Conservation (phyloP, 2,329 filamentous ascomycete genomes). For the Arthrinium phaeospermum region DNA sequence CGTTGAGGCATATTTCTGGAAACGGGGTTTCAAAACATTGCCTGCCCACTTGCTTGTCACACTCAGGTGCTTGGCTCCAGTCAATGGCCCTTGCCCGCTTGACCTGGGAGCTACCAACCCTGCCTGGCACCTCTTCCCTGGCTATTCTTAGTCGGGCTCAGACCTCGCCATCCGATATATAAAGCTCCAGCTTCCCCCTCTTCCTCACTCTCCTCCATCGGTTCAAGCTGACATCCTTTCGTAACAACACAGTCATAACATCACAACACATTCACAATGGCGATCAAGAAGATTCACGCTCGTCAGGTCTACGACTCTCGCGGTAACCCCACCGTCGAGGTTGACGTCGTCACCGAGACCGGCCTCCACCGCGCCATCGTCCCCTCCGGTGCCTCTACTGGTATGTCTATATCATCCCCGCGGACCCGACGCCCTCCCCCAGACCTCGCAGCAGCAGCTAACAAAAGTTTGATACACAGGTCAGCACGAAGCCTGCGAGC, state of each 20-base stretch:
- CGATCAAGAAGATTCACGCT: slow-evolving; percentile 88
- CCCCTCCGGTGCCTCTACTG: slow-evolving; percentile 93
- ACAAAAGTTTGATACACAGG: slow-evolving; percentile 54
- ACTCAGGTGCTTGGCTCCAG: slow-evolving; percentile 14
- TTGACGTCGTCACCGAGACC: slow-evolving; percentile 94
- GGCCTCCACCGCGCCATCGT: slow-evolving; percentile 98
- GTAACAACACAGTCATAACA: slow-evolving; percentile 11
- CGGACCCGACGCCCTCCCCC: slow-evolving; percentile 24
- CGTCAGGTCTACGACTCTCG: slow-evolving; percentile 99
- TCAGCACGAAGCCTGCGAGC: slow-evolving; percentile 89
- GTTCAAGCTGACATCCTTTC: slow-evolving; percentile 15
- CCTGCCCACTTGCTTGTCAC: slow-evolving; percentile 4
- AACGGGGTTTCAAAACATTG: slow-evolving; percentile 18
- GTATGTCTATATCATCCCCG: slow-evolving; percentile 55
- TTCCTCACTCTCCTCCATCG: neutral
- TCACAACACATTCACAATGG: slow-evolving; percentile 66
- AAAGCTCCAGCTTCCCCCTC: slow-evolving; percentile 14
- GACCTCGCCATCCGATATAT: slow-evolving; percentile 11
- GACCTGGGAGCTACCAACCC: neutral
- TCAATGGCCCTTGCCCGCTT: neutral
- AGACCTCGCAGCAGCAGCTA: slow-evolving; percentile 26
- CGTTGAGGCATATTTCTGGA: slow-evolving; percentile 20
- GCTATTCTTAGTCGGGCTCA: slow-evolving; percentile 17
- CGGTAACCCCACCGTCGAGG: slow-evolving; percentile 97
- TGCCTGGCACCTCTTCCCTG: neutral